Evolutionary conservation across 106 monocot species (phyloP).

Genomic region (Chionographis japonica): DNA sequence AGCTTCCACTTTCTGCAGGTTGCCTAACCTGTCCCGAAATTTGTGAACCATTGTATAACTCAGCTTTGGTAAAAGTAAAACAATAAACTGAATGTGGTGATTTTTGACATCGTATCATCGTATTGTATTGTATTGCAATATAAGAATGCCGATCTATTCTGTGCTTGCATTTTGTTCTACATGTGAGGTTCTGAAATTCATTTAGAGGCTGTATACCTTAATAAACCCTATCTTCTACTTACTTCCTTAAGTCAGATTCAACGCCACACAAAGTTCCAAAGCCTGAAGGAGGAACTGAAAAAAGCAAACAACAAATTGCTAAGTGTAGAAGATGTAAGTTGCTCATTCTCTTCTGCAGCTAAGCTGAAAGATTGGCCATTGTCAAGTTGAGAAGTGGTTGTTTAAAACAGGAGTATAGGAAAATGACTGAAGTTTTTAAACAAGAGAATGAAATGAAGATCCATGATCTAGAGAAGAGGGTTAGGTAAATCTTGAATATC

Average conservation of each 20-base stretch:
- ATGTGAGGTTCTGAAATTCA: too few relatives aligned
- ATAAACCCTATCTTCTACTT: not conserved
- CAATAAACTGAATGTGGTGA: too few relatives aligned
- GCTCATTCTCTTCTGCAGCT: not conserved
- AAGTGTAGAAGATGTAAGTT: conserved; percentile 37
- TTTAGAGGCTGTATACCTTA: too few relatives aligned
- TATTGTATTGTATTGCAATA: too few relatives aligned
- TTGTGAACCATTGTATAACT: too few relatives aligned
- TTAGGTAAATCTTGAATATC: conserved; percentile 31
- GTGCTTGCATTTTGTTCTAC: too few relatives aligned
- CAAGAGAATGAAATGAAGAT: conserved; percentile 38
- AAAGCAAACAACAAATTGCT: conserved; percentile 34
- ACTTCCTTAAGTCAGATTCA: conserved; percentile 29
- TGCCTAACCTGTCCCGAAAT: too few relatives aligned
- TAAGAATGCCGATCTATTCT: too few relatives aligned
- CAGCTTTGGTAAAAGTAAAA: too few relatives aligned
- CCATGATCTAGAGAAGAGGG: conserved; percentile 38
- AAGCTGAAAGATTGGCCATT: not conserved
- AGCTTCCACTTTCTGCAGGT: too few relatives aligned
- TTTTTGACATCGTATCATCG: too few relatives aligned
- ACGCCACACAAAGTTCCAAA: conserved; percentile 31
- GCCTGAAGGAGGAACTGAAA: conserved; percentile 48
- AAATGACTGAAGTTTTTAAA: conserved; percentile 24
- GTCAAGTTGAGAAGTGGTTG: conserved; percentile 1
- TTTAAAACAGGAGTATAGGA: conserved; percentile 44